Percentiles rank a stretch among this genome's conserved stretches.
These are phyloP conservation scores for Boletus rubescentipes DNA, from an alignment of 768 basidiomycete species.

Conservation along the genomic window DNA sequence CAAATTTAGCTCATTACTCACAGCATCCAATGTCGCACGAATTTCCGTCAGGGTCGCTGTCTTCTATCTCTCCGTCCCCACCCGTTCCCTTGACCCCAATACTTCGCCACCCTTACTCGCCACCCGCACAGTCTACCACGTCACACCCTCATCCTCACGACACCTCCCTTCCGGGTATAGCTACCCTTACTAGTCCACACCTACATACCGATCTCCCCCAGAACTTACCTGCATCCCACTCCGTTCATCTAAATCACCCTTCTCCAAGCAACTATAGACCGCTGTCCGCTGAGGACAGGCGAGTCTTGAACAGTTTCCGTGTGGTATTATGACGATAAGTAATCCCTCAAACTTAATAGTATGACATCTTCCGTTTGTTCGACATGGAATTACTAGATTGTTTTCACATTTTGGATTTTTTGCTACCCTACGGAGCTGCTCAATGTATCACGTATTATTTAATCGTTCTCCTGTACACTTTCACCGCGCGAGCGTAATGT, in stretches of 20 bases:
- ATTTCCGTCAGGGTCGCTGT: conserved; percentile 3
- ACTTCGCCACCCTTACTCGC: conserved; percentile 9
- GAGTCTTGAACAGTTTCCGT: conserved; percentile 56
- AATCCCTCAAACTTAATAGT: background rate
- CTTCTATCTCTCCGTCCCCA: conserved; percentile 17
- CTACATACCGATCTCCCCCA: background rate
- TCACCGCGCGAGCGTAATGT: background rate
- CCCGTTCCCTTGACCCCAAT: conserved; percentile 13
- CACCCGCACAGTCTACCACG: background rate
- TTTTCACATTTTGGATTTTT: background rate
- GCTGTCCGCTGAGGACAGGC: conserved; percentile 56
- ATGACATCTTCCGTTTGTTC: background rate
- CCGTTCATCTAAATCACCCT: conserved; percentile 24
- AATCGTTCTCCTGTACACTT: background rate
- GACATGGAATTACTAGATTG: background rate
- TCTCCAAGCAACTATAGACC: conserved; percentile 35
- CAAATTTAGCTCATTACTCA: conserved; percentile 7
- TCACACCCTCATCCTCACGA: conserved; percentile 5
- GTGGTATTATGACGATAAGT: conserved; percentile 42
- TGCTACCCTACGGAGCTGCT: conserved; percentile 1
- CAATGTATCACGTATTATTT: background rate
- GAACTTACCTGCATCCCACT: conserved; percentile 3
- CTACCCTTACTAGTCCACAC: conserved; percentile 12
- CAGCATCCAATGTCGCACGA: conserved; percentile 15
- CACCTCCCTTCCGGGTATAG: conserved; percentile 26